Evolutionary conservation across 345 rosid species (phyloP).

Genomic region (Bruguiera parviflora): DNA sequence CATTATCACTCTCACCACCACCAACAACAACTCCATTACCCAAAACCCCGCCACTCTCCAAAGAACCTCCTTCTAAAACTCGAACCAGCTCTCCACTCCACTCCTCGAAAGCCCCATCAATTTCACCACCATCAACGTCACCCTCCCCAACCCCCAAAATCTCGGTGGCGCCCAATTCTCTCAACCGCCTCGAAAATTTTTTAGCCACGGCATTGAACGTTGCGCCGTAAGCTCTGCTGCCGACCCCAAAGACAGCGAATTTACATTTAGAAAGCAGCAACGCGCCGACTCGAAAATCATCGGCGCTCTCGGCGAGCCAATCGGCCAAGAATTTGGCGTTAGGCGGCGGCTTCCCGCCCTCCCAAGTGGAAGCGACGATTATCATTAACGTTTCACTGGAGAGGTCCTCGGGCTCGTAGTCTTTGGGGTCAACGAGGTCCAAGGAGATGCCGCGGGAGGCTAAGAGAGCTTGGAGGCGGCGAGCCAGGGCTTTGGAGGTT

Average conservation of each 20-base stretch:
- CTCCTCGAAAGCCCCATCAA: constrained; percentile 53
- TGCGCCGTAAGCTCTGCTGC: constrained; percentile 66
- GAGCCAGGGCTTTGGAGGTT: constrained; percentile 62
- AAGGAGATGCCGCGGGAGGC: constrained; percentile 40
- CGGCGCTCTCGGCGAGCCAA: constrained; percentile 80
- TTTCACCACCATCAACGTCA: constrained; percentile 67
- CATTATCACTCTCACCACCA: constrained; percentile 36
- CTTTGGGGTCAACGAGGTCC: constrained; percentile 66
- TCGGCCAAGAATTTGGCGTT: constrained; percentile 58
- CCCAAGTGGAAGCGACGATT: constrained; percentile 88
- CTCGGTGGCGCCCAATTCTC: constrained; percentile 70
- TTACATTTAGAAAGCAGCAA: constrained; percentile 60
- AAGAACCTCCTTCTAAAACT: constrained; percentile 48
- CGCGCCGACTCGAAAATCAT: constrained; percentile 86
- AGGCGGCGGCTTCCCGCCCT: constrained; percentile 69
- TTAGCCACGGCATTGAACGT: constrained; percentile 70
- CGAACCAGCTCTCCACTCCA: constrained; percentile 60
- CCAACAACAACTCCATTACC: constrained; percentile 17
- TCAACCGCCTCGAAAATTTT: constrained; percentile 59
- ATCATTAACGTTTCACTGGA: constrained; percentile 57
- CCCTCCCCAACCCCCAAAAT: constrained; percentile 61
- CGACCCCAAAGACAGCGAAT: constrained; percentile 87
- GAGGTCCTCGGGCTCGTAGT: constrained; percentile 93
- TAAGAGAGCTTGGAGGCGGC: constrained; percentile 47
- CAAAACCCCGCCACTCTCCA: constrained; percentile 22